A percentile compares a stretch with the other conserved stretches of the same genome.
These are phyloP conservation scores for Gryganskiella cystojenkinii DNA, from an alignment of 192 early-diverging fungal species.

Conservation along the genomic window DNA sequence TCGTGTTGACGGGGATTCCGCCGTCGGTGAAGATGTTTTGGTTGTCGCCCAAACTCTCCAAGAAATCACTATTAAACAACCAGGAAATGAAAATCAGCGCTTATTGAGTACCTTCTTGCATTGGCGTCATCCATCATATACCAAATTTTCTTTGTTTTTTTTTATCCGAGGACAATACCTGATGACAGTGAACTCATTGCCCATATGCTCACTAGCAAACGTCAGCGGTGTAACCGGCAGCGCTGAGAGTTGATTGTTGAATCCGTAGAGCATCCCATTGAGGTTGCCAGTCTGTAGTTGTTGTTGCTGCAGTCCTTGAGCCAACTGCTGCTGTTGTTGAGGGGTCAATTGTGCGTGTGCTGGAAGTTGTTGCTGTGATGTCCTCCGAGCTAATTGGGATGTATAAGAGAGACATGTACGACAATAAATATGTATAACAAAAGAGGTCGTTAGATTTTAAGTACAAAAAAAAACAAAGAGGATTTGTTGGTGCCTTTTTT, in stretches of 20 bases:
- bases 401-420: neutral
- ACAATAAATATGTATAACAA: neutral
- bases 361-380: constrained; percentile 28
- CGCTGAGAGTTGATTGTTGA: constrained; percentile 39
- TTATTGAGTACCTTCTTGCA: neutral
- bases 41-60: constrained; percentile 59
- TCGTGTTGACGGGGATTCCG: constrained; percentile 62
- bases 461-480: no score
- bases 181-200: constrained; percentile 84
- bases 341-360: constrained; percentile 19
- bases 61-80: constrained; percentile 64
- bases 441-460: no score
- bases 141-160: no score
- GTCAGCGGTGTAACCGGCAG: constrained; percentile 66
- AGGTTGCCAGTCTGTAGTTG: constrained; percentile 36
- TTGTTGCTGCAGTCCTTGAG: constrained; percentile 11
- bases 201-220: constrained; percentile 82
- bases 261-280: constrained; percentile 45
- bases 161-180: no score
- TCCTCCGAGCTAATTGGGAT: constrained; percentile 10
- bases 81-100: constrained; percentile 53
- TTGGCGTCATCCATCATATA: no score
- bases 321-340: constrained; percentile 15
- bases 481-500: neutral
- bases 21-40: constrained; percentile 34